Conservation (phyloP, 192 early-diverging fungal species). For the Geranomyces michiganensis region DNA sequence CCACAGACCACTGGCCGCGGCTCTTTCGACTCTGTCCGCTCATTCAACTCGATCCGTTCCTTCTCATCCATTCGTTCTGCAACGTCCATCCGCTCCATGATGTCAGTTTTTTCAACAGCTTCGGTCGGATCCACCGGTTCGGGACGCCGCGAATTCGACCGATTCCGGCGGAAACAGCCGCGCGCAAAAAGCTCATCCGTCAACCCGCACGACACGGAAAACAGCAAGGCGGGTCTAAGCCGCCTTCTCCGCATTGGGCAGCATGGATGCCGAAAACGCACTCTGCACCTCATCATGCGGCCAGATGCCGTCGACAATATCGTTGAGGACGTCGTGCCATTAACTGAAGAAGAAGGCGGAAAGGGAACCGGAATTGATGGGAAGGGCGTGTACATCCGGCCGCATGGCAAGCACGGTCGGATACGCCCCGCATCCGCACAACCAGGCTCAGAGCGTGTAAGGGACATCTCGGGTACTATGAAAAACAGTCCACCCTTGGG, state of each 20-base stretch:
- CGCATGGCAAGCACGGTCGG: neutral
- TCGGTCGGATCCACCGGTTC: conserved; percentile 23
- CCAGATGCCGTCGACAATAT: conserved; percentile 37
- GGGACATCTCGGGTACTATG: neutral
- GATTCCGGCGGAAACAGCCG: conserved; percentile 19
- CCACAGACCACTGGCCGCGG: neutral
- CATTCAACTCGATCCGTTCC: conserved; percentile 14
- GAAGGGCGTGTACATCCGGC: conserved; percentile 12
- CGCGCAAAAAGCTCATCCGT: conserved; percentile 16
- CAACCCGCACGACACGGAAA: conserved; percentile 15
- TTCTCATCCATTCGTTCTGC: conserved; percentile 22
- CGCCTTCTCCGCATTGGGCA: conserved; percentile 21
- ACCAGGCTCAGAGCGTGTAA: neutral
- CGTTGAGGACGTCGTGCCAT: conserved; percentile 24
- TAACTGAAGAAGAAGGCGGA: conserved; percentile 29
- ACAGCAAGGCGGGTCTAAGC: conserved; percentile 10
- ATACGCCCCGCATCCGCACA: conserved; percentile 5
- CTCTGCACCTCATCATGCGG: conserved; percentile 40
- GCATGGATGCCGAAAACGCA: conserved; percentile 26
- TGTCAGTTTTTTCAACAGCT: conserved; percentile 31
- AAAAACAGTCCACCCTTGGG: neutral
- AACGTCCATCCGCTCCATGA: conserved; percentile 34
- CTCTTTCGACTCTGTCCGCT: conserved; percentile 16
- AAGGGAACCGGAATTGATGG: conserved; percentile 8
- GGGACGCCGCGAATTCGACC: conserved; percentile 30